Evolutionary conservation across 2,329 filamentous ascomycete species (phyloP), one percentile per base, ranked within the genome.

Genomic region (Beauveria sp.): DNA sequence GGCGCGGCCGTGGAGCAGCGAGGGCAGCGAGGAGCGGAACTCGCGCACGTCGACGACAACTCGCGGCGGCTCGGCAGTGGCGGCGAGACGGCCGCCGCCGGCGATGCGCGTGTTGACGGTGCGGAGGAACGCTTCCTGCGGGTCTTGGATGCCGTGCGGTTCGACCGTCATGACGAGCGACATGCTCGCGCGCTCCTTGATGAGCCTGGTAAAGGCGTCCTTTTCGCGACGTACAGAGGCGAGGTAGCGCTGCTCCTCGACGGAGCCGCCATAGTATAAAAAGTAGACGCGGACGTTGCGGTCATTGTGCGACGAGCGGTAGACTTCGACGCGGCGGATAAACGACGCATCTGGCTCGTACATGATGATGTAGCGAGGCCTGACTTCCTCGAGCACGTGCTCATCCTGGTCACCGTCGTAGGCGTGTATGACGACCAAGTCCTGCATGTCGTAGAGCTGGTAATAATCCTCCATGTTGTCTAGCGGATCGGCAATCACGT

Each of bases 31-130:
- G 38, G 93, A 97, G 65, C 95, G 87, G 73, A 99, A 98, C 75
- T 99, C 95, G 71, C 95, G 91, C 34, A 98, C 91, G 69, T 99
- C 95, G 48, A 98, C 92, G 2, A 99, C 90, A 0, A 98, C 90
- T 28, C 92, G 88, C 1, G 95, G 93, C 24, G 92, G 93, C 66
- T 93, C 84, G 5, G 91, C 88, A 6, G 93, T 97, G 9, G 93
- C 93, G 7, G 81, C 81, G 1, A 98, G 80, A 50, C 90, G 86
- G 9, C 95, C 95, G 54, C 95, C 95, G 61, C 95, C 95, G 1
- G 95, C 95, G 69, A 99, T 98, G 63, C 95, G 86, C 6, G 95
- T 99, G 76, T 98, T 99, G 73, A 99, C 87, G 3, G 93, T 98
- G 45, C 95, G 89, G 7, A 99, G 82, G 74, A 99, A 98, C 26